Percentiles rank a stretch among this genome's conserved stretches.
phyloP scores from a whole-genome alignment of 2,329 filamentous ascomycete genomes.

The Diplodia scrobiculata region DNA sequence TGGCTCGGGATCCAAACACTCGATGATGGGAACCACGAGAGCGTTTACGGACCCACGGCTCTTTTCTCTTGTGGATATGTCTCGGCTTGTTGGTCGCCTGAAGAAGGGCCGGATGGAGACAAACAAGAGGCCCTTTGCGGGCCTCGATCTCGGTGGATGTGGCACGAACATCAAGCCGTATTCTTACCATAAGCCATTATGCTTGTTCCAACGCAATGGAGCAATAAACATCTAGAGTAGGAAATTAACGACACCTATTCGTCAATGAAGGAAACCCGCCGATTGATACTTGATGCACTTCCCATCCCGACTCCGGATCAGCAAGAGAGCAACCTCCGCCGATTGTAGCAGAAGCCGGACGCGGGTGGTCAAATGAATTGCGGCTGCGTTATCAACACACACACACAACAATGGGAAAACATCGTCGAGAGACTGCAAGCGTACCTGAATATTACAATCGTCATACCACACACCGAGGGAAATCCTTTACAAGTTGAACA shows the following conservation, averaged over 20 bases:
- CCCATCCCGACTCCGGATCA: not conserved
- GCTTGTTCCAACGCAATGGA: not conserved
- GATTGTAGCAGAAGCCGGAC: too few species aligned
- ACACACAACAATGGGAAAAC: too few species aligned
- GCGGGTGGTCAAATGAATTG: too few species aligned
- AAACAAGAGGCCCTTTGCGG: not conserved
- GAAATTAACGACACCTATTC: not conserved
- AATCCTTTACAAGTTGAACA: too few species aligned
- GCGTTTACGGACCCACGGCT: not conserved
- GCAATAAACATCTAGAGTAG: not conserved
- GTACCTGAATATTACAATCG: too few species aligned
- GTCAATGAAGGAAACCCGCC: not conserved
- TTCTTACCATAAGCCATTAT: not conserved
- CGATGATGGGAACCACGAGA: not conserved
- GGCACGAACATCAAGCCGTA: not conserved
- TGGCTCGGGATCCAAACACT: not conserved
- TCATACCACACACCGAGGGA: too few species aligned
- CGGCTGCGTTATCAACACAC: too few species aligned
- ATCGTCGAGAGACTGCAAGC: too few species aligned
- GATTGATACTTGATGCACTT: not conserved
- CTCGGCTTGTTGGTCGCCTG: not conserved
- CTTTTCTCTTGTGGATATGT: not conserved
- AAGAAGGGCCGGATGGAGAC: not conserved
- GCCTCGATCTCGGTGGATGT: not conserved
- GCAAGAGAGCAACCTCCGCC: not conserved